Evolutionary conservation across 352 stramenopile species (phyloP).

Genomic region (Globisporangium megalacanthum): DNA sequence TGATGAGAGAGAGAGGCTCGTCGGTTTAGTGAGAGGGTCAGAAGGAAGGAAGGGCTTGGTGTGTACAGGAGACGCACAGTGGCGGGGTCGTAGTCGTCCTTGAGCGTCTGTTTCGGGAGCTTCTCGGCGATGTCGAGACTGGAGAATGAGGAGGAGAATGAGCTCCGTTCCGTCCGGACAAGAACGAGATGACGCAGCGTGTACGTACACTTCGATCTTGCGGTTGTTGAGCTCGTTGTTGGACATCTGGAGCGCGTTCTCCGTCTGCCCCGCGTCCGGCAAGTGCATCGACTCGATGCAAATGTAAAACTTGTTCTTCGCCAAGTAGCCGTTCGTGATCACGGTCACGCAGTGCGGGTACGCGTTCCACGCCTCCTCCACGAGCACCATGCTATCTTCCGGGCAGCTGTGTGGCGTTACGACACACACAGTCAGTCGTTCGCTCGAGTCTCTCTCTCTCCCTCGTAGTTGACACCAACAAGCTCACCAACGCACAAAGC

Average conservation of each 20-base stretch:
- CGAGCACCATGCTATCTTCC: slow-evolving; percentile 81
- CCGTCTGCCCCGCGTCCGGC: slow-evolving; percentile 44
- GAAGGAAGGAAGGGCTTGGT: no score
- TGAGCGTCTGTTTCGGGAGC: slow-evolving; percentile 68
- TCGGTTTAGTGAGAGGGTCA: no score
- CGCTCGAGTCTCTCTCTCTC: no score
- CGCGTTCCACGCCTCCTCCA: slow-evolving; percentile 85
- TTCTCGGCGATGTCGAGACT: slow-evolving; percentile 77
- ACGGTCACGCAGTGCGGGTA: slow-evolving; percentile 86
- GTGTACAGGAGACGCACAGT: slow-evolving; percentile 26
- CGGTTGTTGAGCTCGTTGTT: slow-evolving; percentile 68
- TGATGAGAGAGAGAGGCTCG: no score
- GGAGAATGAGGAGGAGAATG: not conserved
- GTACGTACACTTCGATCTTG: slow-evolving; percentile 66
- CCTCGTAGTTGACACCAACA: no score
- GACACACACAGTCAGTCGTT: not conserved
- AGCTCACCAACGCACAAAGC: slow-evolving; percentile 46
- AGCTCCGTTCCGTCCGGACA: no score
- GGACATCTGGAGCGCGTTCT: slow-evolving; percentile 65
- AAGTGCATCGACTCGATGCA: slow-evolving; percentile 79
- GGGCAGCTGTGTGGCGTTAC: slow-evolving; percentile 41
- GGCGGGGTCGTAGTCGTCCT: slow-evolving; percentile 58
- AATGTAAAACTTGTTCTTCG: slow-evolving; percentile 87
- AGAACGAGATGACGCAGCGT: no score
- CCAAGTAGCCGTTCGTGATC: slow-evolving; percentile 79